Base-by-base conservation (phyloP, 257 asterid genomes). In the Solanum pennellii region DNA sequence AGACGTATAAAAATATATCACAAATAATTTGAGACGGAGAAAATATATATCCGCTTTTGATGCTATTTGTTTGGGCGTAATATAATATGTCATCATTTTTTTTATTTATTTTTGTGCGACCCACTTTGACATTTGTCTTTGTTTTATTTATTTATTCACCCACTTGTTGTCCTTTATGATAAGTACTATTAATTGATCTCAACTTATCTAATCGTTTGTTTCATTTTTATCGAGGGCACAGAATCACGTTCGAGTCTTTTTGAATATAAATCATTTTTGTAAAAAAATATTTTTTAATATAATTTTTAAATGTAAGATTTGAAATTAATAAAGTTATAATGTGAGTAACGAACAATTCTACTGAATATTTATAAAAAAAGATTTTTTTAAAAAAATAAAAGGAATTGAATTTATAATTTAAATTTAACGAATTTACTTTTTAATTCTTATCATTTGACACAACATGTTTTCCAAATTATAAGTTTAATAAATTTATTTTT, bases 291-390 rank as follows among this genome's bases (percentile, higher is more conserved):
- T 35, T 35, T 35, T 35, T 35, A 35, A 35, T 35, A 35, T 35
- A 35, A 5, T 35, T 35, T 35, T 35, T 0, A 1, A 16, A 5
- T 0, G 4, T 2, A 52, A 52, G 16, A 52, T 52, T 49, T 52
- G 0, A 52, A 52, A 16, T 52, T 52, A 16, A 3, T 16, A 9
- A 16, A 0, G 0, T 0, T 52, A 0, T 52, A 52, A 49, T 15
- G 0, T 49, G 21, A 49, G 1, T 49, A 49, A 6, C 9, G 21
- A 0, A 49, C 21, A 49, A 35, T 1, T 8, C 1, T 49, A 18
- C 0, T 49, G 60, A 3, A 35, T 35, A 35, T 35, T 5, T 35
- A 35, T 35, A 35, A 35, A 35, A 35, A 35, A 7, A 35, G 5
- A 1, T 35, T 35, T 35, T 35, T 35, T 35, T 5, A 35, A 35